These are phyloP conservation scores for Huntiella decipiens DNA, from an alignment of 2,329 filamentous ascomycete species.

Conservation along the genomic window DNA sequence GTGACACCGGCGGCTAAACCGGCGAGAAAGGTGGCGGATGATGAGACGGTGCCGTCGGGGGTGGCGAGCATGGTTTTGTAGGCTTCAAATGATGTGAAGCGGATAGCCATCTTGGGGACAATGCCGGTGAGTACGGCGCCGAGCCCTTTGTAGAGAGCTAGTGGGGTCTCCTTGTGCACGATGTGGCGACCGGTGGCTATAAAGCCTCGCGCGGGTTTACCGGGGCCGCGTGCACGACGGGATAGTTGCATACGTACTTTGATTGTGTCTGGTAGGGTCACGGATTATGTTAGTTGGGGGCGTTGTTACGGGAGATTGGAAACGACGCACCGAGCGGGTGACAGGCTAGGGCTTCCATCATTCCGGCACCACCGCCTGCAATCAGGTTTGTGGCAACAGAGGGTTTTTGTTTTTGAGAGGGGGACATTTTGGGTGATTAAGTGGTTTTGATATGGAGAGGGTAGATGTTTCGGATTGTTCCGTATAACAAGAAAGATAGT, in stretches of 20 bases:
- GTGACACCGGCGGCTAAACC: conserved; percentile 86
- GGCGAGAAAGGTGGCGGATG: conserved; percentile 51
- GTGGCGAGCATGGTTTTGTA: conserved; percentile 75
- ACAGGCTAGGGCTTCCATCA: conserved; percentile 97
- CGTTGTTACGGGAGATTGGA: conserved; percentile 4
- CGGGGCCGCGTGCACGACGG: conserved; percentile 60
- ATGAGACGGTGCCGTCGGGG: conserved; percentile 47
- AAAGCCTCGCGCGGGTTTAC: conserved; percentile 75
- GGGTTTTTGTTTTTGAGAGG: conserved; percentile 38
- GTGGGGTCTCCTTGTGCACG: conserved; percentile 69
- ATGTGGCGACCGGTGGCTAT: conserved; percentile 72
- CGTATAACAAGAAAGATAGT: neutral
- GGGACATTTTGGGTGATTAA: no score
- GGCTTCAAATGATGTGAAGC: conserved; percentile 90
- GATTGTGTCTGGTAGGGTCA: conserved; percentile 52
- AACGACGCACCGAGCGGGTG: conserved; percentile 61
- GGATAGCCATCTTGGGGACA: conserved; percentile 97
- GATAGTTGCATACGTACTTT: conserved; percentile 99
- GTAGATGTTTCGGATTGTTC: neutral
- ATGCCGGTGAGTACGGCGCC: conserved; percentile 92
- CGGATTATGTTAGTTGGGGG: conserved; percentile 1
- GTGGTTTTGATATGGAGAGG: conserved; percentile 15
- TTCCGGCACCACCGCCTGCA: conserved; percentile 87
- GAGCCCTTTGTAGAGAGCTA: conserved; percentile 95
- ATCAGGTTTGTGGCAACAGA: conserved; percentile 82